Conservation (phyloP, 2,329 filamentous ascomycete genomes). For the Talaromyces albobiverticillius region DNA sequence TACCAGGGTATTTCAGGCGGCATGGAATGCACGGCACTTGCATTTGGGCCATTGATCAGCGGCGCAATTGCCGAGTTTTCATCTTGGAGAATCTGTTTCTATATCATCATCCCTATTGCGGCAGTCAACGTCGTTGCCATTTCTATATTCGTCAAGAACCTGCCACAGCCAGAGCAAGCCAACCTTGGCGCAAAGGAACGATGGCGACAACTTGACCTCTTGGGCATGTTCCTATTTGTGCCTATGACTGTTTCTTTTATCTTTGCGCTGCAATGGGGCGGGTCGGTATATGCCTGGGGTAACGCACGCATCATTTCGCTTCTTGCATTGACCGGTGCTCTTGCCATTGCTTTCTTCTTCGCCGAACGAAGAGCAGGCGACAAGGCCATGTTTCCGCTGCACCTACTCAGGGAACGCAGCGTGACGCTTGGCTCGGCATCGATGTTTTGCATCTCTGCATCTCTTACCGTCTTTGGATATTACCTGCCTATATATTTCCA, state of each 20-base stretch:
- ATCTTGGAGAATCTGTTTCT: slow-evolving; percentile 14
- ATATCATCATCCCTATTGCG: slow-evolving; percentile 10
- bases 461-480: background rate
- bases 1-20: background rate
- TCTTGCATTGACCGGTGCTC: slow-evolving; percentile 42
- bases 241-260: slow-evolving; percentile 39
- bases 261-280: slow-evolving; percentile 49
- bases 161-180: no score
- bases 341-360: slow-evolving; percentile 34
- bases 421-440: slow-evolving; percentile 20
- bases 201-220: no score
- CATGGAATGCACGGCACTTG: slow-evolving; percentile 11
- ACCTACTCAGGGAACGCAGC: slow-evolving; percentile 45
- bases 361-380: slow-evolving; percentile 36
- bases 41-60: slow-evolving; percentile 15
- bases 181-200: no score
- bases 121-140: no score
- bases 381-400: slow-evolving; percentile 47
- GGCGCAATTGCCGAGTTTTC: slow-evolving; percentile 2
- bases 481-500: slow-evolving; percentile 16
- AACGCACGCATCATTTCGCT: slow-evolving; percentile 43
- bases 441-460: slow-evolving; percentile 12
- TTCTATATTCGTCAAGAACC: no score
- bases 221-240: slow-evolving; percentile 19
- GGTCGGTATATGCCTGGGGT: slow-evolving; percentile 34